Base-by-base conservation (phyloP, 2,329 filamentous ascomycete genomes). In the Diaporthe sp. region DNA sequence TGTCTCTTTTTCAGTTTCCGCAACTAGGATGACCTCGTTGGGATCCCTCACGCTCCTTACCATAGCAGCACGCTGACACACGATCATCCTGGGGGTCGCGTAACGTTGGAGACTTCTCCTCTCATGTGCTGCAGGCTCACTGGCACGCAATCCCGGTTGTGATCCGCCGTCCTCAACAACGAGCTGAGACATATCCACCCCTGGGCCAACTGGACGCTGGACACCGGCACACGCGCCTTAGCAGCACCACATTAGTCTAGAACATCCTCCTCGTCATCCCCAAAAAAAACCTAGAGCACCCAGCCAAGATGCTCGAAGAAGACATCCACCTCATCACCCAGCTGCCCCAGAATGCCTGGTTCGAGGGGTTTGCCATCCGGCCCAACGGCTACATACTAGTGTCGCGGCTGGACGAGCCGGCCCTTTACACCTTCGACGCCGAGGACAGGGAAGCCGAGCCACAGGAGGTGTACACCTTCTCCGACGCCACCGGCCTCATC, bases 321-420 rank as follows among this genome's bases (percentile, higher is more conserved):
- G 71, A 65, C 17, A 73, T 63, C 71, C 71, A 73, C 47, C 71
- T 73, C 37, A n/a, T 73, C 71, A 73, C 71, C 3, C 71, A 73
- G 42, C 71, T 73, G 17, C 71, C 71, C 12, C 71, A 73, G 58
- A 73, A 61, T 55, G 71, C 58, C 37, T 73, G 71, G 71, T 73
- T 73, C 49, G 71, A 73, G 34, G 71, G 71, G 10, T 73, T 73
- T 31, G 58, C 71, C 10, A 37, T 73, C 37, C 58, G 71, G 25
- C 58, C 71, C 25, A 73, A 73, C 22, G 71, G 71, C 31, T 44
- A 57, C 37, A 53, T 73, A 31, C 51, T 73, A 44, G 71, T 73
- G 13, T 73, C 71, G 9, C 71, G 71, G 49, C 58, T 73, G 28
- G 71, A 73, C 47, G 71, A 73, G 39, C 71, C 71, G n/a, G 37